A percentile compares a stretch with the other conserved stretches of the same genome.
Evolutionary conservation across 345 rosid species (phyloP).

Genomic region (Raphanus raphanistrum): DNA sequence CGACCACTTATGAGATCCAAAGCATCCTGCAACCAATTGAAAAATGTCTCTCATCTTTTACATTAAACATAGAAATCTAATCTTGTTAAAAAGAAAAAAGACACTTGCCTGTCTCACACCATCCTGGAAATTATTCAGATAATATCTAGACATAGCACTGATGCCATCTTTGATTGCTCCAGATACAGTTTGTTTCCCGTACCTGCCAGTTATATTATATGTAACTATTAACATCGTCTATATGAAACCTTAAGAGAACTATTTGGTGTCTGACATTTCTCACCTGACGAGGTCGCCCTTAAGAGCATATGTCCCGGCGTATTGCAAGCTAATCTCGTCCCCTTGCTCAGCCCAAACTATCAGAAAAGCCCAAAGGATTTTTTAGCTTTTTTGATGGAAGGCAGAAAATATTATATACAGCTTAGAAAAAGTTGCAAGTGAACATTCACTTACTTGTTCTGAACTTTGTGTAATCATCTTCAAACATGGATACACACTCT

Average conservation of each 20-base stretch:
- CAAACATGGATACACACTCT: conserved; percentile 63
- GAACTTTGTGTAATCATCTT: conserved; percentile 66
- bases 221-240: neutral
- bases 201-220: conserved; percentile 44
- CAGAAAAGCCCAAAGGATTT: conserved; percentile 17
- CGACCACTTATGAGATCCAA: conserved; percentile 92
- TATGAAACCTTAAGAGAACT: too few species aligned
- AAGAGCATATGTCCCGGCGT: conserved; percentile 89
- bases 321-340: conserved; percentile 92
- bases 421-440: neutral
- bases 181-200: conserved; percentile 78
- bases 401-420: neutral
- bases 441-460: conserved; percentile 59
- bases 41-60: neutral
- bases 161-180: conserved; percentile 88
- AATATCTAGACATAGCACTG: conserved; percentile 91
- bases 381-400: conserved; percentile 15
- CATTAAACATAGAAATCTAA: neutral
- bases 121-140: conserved; percentile 89
- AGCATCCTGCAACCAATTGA: conserved; percentile 63
- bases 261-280: conserved; percentile 2
- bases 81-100: neutral
- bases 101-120: conserved; percentile 91
- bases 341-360: conserved; percentile 99
- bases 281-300: conserved; percentile 98